Evolutionary conservation across 768 basidiomycete genomes (phyloP), one percentile per base, ranked within the genome.

Genomic region (Cubamyces sp.): DNA sequence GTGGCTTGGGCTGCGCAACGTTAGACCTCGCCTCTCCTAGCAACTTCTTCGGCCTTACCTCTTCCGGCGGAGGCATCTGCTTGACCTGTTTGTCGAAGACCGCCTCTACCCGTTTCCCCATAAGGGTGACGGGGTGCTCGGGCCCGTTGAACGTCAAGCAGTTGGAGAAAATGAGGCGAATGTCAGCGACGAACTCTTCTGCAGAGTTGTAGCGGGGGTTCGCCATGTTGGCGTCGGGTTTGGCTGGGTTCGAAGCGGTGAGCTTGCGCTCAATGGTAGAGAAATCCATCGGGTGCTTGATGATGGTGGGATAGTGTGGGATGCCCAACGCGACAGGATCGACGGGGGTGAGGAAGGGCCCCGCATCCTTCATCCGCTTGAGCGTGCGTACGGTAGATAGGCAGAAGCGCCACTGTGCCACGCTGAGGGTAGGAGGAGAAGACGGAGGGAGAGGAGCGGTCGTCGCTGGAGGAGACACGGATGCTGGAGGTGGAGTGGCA

Each of bases 251-350:
- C 15, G 92, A 92, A 0, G 90, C 85, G 37, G 67, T 69, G 45
- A 98, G 81, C 77, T 98, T 97, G 69, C 85, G 85, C 76, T 98
- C 96, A 61, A 98, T 85, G 46, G 96, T 97, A 3, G 87, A 82
- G 48, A 99, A 83, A 73, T 98, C 97, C 93, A 98, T 98, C 0
- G 97, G 97, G 26, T 82, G 84, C 71, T 88, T 92, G 76, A 99
- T 85, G 71, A 98, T 86, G 47, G 81, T 81, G 39, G 84, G 84
- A 69, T 99, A 99, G 73, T 96, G 94, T 9, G 94, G 96, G 63
- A 93, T 86, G 63, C 85, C 86, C 67, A 94, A 79, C 8, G 86
- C 89, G 66, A 95, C 82, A 21, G 88, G 82, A 74, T 99, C 97
- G 59, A 99, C 97, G 19, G 97, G 95, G 52, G 80, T 81, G 54